These are phyloP conservation scores for Wickerhamiella cacticola DNA, from an alignment of 805 yeast species.

Conservation along the genomic window DNA sequence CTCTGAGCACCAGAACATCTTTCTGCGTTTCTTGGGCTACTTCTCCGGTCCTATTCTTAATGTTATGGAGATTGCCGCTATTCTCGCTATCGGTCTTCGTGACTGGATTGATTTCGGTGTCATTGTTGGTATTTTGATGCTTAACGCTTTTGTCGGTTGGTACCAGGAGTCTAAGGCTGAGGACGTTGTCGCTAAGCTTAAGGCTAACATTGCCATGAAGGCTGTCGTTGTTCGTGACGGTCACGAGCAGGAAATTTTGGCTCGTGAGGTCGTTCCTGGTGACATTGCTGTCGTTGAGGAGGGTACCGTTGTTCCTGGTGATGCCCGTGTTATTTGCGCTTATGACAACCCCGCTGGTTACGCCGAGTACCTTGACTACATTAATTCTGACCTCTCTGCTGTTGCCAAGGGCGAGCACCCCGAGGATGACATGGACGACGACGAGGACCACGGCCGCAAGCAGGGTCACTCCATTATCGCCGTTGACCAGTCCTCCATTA, in stretches of 20 bases:
- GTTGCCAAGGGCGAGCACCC: conserved; percentile 20
- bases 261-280: conserved; percentile 89
- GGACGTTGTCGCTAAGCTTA: conserved; percentile 90
- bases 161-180: conserved; percentile 97
- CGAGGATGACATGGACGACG: conserved; percentile 25
- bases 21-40: conserved; percentile 71
- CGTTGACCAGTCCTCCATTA: conserved; percentile 83
- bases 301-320: conserved; percentile 87
- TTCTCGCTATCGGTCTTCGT: conserved; percentile 88
- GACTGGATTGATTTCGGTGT: conserved; percentile 99
- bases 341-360: conserved; percentile 32
- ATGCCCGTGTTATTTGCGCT: conserved; percentile 54
- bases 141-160: conserved; percentile 92
- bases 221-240: conserved; percentile 82
- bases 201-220: conserved; percentile 86
- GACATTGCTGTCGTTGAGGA: conserved; percentile 85
- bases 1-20: conserved; percentile 70
- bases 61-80: conserved; percentile 93
- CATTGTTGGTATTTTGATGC: conserved; percentile 72
- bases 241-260: conserved; percentile 57
- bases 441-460: conserved; percentile 47
- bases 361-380: conserved; percentile 31
- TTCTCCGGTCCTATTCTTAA: conserved; percentile 90
- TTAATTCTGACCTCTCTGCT: conserved; percentile 28
- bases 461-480: conserved; percentile 73